Conservation (phyloP, 176 grass and related monocot species). For the Chrysopogon serrulatus region DNA sequence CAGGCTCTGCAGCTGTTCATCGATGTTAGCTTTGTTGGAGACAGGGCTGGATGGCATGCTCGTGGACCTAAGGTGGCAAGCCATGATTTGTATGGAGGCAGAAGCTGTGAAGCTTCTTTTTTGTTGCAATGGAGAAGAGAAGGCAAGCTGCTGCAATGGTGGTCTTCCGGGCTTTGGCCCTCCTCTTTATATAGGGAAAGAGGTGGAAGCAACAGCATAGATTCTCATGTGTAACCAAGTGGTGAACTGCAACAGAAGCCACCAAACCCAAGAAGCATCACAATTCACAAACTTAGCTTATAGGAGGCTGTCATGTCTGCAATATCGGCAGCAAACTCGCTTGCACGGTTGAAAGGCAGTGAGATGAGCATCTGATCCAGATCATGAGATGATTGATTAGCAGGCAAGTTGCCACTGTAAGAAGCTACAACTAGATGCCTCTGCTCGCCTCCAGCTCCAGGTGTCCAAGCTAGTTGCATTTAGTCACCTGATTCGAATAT, state of each 20-base stretch:
- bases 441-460: neutral
- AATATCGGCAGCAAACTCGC: neutral
- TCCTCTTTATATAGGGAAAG: slow-evolving; percentile 10
- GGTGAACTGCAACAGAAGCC: neutral
- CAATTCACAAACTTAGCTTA: neutral
- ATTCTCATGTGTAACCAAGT: neutral
- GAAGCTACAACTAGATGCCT: neutral
- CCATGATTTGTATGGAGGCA: neutral
- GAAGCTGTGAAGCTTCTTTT: neutral
- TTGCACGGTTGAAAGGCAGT: neutral
- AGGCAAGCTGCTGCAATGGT: neutral
- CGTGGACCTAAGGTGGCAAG: neutral
- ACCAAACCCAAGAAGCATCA: neutral
- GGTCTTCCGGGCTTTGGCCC: neutral
- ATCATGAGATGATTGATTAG: neutral
- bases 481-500: neutral
- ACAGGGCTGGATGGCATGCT: slow-evolving; percentile 9
- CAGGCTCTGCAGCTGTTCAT: slow-evolving; percentile 9
- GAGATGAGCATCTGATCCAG: no score
- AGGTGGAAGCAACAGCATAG: neutral
- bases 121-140: slow-evolving; percentile 4
- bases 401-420: neutral
- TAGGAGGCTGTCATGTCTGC: slow-evolving; percentile 3
- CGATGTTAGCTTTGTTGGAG: neutral
- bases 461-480: neutral